Conservation (phyloP, 768 basidiomycete species). For the Phlegmacium glaucopus region DNA sequence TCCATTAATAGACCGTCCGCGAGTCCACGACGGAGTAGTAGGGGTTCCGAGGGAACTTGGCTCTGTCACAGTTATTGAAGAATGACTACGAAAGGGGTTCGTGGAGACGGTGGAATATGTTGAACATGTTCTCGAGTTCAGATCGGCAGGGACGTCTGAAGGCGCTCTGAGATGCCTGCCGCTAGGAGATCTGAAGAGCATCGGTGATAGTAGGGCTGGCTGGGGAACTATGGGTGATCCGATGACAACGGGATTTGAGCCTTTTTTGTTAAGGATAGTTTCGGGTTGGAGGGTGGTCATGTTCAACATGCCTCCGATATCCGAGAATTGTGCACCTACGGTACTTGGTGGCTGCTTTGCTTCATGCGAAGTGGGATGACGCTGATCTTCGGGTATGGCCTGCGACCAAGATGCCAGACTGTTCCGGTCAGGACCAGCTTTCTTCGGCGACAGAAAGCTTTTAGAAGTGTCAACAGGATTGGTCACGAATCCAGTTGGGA, state of each 20-base stretch:
- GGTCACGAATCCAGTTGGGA: constrained; percentile 16
- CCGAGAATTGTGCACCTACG: constrained; percentile 32
- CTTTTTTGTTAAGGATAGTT: constrained; percentile 20
- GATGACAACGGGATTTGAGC: constrained; percentile 16
- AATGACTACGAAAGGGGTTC: constrained; percentile 14
- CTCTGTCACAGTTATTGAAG: constrained; percentile 7
- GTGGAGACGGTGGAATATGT: constrained; percentile 24
- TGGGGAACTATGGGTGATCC: constrained; percentile 8
- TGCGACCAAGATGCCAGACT: constrained; percentile 35
- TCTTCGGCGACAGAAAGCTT: constrained; percentile 26
- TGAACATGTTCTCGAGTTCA: constrained; percentile 16
- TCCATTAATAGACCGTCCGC: too few relatives aligned
- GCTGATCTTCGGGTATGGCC: constrained; percentile 24
- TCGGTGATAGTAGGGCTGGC: constrained; percentile 10
- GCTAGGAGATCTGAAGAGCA: constrained; percentile 7
- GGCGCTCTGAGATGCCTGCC: constrained; percentile 26
- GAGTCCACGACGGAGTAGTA: background rate
- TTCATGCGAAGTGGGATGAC: constrained; percentile 6
- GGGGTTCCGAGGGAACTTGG: constrained; percentile 1
- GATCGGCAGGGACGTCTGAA: constrained; percentile 28
- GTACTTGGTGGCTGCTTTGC: constrained; percentile 11
- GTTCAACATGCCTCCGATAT: constrained; percentile 54
- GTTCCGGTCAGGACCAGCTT: constrained; percentile 16
- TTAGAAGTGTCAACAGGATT: constrained; percentile 35
- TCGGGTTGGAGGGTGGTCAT: constrained; percentile 41